phyloP scores from a whole-genome alignment of 805 yeast genomes.

The Candida insectalens region DNA sequence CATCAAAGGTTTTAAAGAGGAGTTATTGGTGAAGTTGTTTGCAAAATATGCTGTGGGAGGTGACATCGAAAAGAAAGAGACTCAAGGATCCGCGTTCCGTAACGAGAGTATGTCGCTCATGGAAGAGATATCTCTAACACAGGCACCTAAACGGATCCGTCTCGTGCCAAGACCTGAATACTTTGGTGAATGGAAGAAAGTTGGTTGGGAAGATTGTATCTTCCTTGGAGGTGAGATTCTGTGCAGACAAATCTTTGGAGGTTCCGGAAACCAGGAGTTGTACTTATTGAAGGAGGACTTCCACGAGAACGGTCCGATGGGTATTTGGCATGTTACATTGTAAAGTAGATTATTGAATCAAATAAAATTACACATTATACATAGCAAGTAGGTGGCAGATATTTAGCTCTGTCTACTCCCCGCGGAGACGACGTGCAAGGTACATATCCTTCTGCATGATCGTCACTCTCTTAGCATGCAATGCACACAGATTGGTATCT shows the following conservation, averaged over 20 bases:
- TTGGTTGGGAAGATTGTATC: constrained; percentile 65
- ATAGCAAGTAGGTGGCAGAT: constrained; percentile 7
- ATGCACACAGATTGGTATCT: constrained; percentile 68
- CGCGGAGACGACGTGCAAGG: constrained; percentile 69
- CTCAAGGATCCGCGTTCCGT: constrained; percentile 15
- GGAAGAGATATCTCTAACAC: constrained; percentile 30
- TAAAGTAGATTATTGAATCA: constrained; percentile 5
- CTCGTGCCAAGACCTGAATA: constrained; percentile 75
- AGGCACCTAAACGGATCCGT: constrained; percentile 72
- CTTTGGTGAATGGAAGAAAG: constrained; percentile 88
- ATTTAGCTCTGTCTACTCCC: constrained; percentile 18
- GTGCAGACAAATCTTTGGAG: constrained; percentile 72
- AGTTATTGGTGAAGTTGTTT: constrained; percentile 45
- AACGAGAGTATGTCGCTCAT: constrained; percentile 16
- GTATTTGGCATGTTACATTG: constrained; percentile 49
- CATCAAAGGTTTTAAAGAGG: constrained; percentile 70
- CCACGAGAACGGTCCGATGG: constrained; percentile 70
- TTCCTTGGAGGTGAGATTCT: constrained; percentile 85
- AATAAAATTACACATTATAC: neutral
- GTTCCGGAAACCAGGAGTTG: constrained; percentile 52
- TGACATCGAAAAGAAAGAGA: constrained; percentile 6
- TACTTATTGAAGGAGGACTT: constrained; percentile 65
- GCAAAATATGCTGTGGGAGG: constrained; percentile 16
- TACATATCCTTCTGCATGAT: constrained; percentile 80
- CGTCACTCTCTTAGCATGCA: constrained; percentile 77